Base-by-base conservation (phyloP, 2,329 filamentous ascomycete genomes). In the Leptoxyphium fumago region DNA sequence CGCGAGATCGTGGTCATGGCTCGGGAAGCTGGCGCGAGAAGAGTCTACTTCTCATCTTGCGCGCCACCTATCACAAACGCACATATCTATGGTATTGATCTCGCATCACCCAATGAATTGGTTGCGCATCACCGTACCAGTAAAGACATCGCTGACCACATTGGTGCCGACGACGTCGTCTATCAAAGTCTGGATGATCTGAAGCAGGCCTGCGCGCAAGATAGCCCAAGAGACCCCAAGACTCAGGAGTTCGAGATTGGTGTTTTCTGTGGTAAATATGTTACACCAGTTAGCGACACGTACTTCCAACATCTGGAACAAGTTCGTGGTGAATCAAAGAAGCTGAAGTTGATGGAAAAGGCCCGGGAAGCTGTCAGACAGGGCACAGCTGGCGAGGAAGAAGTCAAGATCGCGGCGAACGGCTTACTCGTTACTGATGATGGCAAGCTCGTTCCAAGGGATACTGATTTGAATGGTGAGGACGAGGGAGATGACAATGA, bases 251-350 rank as follows among this genome's bases (percentile, higher is more conserved):
- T 95, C 52, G 89, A 96, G 60, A 79, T 93, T 2, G 88, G 89
- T 43, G 88, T 95, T 8, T 95, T 96, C 67, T 86, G 80, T 57
- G 89, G 89, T 39, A 77, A 79, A 50, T 95, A 95, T 63, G 72
- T 84, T 48, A 95, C 89, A 0, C 77, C 78, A 0, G 82, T 95
- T 1, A 75, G 81, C 1, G 73, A 79, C 6, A 79, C 75, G 32
- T 95, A 95, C 65, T 91, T 95, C 53, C 77, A 84, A 51, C 84
- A 86, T 55, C 70, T 93, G 5, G 80, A 84, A 63, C 68, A 73
- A 46, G 64, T 87, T 14, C 73, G 84, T 43, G 82, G 81, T 40
- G 79, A 84, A 61, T 80, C 75, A 49, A 70, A 73, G 49, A 82
- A 82, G 63, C 60, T 75, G 50, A 83, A 83, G 62, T 71, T 78